Conservation (phyloP, 805 yeast species). For the Blastobotrys terrestris region DNA sequence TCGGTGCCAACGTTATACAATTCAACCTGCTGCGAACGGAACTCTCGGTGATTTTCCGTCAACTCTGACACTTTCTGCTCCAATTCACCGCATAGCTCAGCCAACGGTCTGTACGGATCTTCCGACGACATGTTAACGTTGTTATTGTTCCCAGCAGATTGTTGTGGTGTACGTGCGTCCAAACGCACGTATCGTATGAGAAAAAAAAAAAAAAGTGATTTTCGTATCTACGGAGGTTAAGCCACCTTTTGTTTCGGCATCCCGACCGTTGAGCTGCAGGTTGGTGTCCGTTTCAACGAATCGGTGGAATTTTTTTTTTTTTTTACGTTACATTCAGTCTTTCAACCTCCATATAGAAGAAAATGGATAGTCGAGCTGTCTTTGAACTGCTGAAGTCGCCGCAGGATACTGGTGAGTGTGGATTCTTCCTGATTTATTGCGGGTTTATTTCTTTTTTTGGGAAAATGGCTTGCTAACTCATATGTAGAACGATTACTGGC, state of each 20-base stretch:
- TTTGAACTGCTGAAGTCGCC: conserved; percentile 15
- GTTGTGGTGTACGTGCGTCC: not conserved
- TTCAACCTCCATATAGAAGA: not conserved
- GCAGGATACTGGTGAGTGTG: conserved; percentile 14
- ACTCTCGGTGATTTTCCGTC: conserved; percentile 7
- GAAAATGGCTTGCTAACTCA: conserved; percentile 2
- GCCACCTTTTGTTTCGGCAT: too few relatives aligned
- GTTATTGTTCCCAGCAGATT: not conserved
- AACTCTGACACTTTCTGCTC: not conserved
- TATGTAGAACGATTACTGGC: conserved; percentile 14
- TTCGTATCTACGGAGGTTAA: not conserved
- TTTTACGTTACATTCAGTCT: not conserved
- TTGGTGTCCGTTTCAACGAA: not conserved
- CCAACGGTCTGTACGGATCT: conserved; percentile 7
- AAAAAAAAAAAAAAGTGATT: too few relatives aligned
- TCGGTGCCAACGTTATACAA: conserved; percentile 10
- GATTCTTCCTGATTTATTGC: not conserved
- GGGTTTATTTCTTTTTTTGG: not conserved
- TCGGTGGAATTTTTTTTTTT: not conserved
- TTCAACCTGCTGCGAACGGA: conserved; percentile 12
- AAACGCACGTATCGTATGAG: not conserved
- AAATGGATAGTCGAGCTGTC: conserved; percentile 15
- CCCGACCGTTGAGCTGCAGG: not conserved
- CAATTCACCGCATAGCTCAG: conserved; percentile 5
- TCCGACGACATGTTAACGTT: not conserved